These are phyloP conservation scores for Debaryomyces coudertii DNA, from an alignment of 1,139 yeast species.

Conservation along the genomic window DNA sequence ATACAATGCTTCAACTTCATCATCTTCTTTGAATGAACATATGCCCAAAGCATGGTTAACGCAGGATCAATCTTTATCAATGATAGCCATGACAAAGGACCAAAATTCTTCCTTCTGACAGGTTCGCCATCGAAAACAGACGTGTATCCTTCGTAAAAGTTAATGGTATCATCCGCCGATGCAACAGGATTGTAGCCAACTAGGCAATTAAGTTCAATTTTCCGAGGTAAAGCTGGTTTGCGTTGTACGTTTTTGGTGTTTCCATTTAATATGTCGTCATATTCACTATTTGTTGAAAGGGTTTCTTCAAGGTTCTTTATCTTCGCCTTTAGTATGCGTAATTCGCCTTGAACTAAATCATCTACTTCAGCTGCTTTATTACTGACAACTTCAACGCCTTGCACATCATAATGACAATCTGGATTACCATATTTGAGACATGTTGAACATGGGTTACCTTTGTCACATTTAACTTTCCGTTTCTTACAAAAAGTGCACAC, in stretches of 20 bases:
- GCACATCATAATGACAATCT: constrained; percentile 27
- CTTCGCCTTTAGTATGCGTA: constrained; percentile 15
- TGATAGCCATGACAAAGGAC: constrained; percentile 44
- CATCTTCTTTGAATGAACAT: background rate
- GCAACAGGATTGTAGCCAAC: constrained; percentile 19
- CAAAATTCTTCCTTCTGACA: constrained; percentile 27
- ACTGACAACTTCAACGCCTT: constrained; percentile 7
- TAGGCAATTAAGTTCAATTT: background rate
- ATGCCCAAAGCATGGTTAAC: constrained; percentile 3
- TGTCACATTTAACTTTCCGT: constrained; percentile 48
- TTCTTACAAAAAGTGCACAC: constrained; percentile 47
- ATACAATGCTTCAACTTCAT: background rate
- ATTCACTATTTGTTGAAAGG: background rate
- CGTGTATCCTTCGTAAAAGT: constrained; percentile 36
- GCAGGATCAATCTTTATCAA: constrained; percentile 11
- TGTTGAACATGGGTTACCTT: constrained; percentile 44
- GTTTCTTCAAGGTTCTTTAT: constrained; percentile 14
- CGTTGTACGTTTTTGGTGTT: background rate
- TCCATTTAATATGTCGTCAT: background rate
- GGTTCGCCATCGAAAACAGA: constrained; percentile 31
- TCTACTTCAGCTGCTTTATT: constrained; percentile 5
- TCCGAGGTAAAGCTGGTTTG: background rate
- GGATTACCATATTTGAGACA: constrained; percentile 40
- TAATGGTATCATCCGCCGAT: constrained; percentile 30
- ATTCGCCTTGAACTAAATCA: constrained; percentile 13